Evolutionary conservation across 2,329 filamentous ascomycete genomes (phyloP).

Genomic region (Sarocladiaceae sp.): DNA sequence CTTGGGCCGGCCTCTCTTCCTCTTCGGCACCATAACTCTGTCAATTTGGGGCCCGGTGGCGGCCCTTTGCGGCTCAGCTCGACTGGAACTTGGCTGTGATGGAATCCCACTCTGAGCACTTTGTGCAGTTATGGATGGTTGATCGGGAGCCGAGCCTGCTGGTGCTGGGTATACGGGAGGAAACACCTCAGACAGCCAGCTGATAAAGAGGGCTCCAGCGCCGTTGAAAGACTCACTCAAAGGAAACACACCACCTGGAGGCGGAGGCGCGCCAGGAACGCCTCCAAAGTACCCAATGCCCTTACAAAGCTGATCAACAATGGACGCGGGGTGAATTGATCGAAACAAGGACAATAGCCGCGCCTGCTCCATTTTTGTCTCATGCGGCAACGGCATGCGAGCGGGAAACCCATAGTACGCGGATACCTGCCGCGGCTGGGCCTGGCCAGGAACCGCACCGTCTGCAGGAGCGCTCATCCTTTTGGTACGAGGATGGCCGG

Average conservation of each 20-base stretch:
- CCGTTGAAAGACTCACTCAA: constrained; percentile 53
- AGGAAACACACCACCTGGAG: constrained; percentile 50
- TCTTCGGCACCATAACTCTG: constrained; percentile 26
- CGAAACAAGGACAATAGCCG: constrained; percentile 54
- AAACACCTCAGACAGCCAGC: constrained; percentile 62
- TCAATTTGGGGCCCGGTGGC: constrained; percentile 11
- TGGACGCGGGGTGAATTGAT: constrained; percentile 48
- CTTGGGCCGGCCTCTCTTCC: constrained; percentile 50
- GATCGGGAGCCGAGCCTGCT: constrained; percentile 8
- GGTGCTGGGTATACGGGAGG: constrained; percentile 32
- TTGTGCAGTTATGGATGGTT: constrained; percentile 28
- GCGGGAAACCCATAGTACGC: neutral
- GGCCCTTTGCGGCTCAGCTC: neutral
- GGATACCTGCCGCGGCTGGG: constrained; percentile 10
- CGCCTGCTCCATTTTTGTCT: constrained; percentile 56
- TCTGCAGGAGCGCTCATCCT: neutral
- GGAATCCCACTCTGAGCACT: neutral
- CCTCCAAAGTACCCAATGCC: constrained; percentile 62
- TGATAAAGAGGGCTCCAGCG: constrained; percentile 52
- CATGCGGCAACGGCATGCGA: constrained; percentile 27
- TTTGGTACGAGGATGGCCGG: neutral
- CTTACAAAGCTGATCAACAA: constrained; percentile 60
- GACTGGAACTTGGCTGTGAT: neutral
- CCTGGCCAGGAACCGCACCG: constrained; percentile 10
- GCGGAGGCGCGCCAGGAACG: constrained; percentile 49